Evolutionary conservation across 2,329 filamentous ascomycete species (phyloP).

Genomic region (Botrytis sinoallii): DNA sequence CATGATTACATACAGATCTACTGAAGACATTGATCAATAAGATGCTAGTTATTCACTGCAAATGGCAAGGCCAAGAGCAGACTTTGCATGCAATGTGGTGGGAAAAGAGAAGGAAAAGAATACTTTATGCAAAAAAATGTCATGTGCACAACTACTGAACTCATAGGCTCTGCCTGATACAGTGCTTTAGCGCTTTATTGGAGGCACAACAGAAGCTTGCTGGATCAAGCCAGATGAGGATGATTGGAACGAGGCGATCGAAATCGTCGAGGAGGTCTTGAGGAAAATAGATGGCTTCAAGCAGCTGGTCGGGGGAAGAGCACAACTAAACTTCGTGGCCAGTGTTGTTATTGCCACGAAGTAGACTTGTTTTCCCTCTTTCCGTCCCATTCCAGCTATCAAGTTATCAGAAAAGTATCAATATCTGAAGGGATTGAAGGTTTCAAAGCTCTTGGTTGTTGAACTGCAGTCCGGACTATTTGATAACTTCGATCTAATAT

Average conservation of each 20-base stretch:
- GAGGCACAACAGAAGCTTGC: background rate
- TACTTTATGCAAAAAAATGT: too few species aligned
- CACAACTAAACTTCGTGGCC: too few species aligned
- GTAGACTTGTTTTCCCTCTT: too few species aligned
- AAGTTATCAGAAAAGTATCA: too few species aligned
- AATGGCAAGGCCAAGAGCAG: background rate
- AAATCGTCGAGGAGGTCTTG: background rate
- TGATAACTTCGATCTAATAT: too few species aligned
- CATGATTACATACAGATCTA: background rate
- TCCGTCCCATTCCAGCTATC: too few species aligned
- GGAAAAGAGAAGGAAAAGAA: background rate
- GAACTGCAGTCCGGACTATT: too few species aligned
- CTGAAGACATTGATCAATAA: background rate
- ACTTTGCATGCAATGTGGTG: background rate
- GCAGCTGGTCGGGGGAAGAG: too few species aligned
- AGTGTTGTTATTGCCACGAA: too few species aligned
- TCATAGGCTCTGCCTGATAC: background rate
- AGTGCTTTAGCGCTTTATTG: background rate
- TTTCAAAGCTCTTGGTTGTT: too few species aligned
- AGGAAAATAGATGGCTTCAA: background rate
- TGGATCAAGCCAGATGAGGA: background rate
- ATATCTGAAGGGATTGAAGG: too few species aligned
- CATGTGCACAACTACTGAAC: background rate
- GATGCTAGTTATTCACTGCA: background rate
- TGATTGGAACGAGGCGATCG: background rate